Conservation (phyloP, 1,139 yeast species). For the Protomyces inouyei region DNA sequence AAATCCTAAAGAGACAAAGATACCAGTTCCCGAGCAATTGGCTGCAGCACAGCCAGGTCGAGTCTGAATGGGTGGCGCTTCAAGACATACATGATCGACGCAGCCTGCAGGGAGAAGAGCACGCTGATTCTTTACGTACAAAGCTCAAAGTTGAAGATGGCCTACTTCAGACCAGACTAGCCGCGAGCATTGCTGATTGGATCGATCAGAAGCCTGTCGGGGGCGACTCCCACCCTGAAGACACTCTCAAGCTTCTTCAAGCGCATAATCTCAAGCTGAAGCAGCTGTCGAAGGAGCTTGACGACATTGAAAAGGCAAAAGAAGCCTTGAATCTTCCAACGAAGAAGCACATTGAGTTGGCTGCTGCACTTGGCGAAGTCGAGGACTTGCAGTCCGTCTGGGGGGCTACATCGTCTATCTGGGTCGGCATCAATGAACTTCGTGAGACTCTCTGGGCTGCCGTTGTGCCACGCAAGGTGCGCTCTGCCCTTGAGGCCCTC, state of each 20-base stretch:
- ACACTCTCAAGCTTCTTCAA: constrained; percentile 50
- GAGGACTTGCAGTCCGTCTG: constrained; percentile 59
- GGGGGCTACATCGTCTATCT: constrained; percentile 55
- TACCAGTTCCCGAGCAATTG: constrained; percentile 53
- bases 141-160: constrained; percentile 32
- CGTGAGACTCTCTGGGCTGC: constrained; percentile 50
- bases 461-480: constrained; percentile 48
- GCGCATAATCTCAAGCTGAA: constrained; percentile 44
- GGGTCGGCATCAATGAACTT: constrained; percentile 50
- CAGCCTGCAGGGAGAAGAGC: constrained; percentile 32
- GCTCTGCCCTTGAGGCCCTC: constrained; percentile 52
- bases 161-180: constrained; percentile 47
- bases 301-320: constrained; percentile 45
- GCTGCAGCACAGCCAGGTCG: constrained; percentile 62
- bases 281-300: constrained; percentile 36
- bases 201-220: constrained; percentile 48
- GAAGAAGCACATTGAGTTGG: constrained; percentile 39
- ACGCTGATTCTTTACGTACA: constrained; percentile 30
- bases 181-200: constrained; percentile 48
- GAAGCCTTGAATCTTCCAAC: constrained; percentile 45
- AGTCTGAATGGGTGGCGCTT: constrained; percentile 49
- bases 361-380: constrained; percentile 49
- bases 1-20: constrained; percentile 46
- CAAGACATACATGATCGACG: constrained; percentile 45
- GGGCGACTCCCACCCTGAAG: constrained; percentile 46